Evolutionary conservation across 441 rosid genomes (phyloP).

Genomic region (Arabidopsis hybrid): DNA sequence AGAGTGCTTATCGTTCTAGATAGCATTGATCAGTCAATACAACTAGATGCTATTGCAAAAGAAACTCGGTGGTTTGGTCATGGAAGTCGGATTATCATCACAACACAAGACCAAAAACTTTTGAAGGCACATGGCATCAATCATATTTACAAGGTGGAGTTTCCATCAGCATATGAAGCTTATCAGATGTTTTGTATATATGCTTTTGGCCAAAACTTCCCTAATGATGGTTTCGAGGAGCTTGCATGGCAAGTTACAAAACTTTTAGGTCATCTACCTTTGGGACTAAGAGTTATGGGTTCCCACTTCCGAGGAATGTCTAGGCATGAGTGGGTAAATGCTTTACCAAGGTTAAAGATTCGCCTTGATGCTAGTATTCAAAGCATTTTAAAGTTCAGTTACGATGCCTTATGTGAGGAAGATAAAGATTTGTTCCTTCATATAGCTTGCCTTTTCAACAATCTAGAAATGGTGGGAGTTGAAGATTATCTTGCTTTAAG

Average conservation of each 20-base stretch:
- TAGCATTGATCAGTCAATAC: background rate
- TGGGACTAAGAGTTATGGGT: background rate
- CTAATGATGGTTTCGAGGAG: background rate
- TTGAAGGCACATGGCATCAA: background rate
- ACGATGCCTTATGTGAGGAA: background rate
- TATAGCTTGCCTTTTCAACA: background rate
- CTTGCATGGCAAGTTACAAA: background rate
- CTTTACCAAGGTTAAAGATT: background rate
- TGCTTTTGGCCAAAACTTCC: background rate
- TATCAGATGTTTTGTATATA: background rate
- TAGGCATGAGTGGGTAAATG: background rate
- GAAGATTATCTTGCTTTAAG: background rate
- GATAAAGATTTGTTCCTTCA: background rate
- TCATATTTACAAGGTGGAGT: background rate
- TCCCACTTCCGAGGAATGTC: background rate
- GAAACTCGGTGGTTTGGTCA: background rate
- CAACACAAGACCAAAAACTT: background rate
- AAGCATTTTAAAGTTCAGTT: background rate
- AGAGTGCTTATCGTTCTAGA: conserved; percentile 2
- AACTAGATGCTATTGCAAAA: background rate
- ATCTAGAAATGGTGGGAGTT: background rate
- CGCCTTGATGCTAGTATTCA: background rate
- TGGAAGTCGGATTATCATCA: conserved; percentile 1
- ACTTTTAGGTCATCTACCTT: background rate
- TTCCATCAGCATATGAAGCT: conserved; percentile 1